Base-by-base conservation (phyloP, 306 rosid species). In the Rosa persica region DNA sequence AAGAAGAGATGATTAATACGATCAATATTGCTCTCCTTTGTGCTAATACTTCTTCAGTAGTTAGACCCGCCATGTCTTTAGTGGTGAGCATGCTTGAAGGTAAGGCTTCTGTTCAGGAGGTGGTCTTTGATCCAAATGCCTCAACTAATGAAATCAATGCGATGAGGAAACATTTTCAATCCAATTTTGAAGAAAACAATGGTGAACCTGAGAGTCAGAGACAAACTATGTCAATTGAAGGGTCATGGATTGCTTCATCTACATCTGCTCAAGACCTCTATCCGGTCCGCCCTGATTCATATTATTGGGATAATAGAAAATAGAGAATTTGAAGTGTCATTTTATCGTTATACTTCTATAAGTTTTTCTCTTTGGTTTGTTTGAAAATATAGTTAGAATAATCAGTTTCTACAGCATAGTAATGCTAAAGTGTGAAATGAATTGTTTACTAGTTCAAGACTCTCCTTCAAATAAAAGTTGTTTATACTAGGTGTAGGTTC, bases 11-110 rank as follows among this genome's bases (percentile, higher is more conserved):
- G 64, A 61, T 75, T 48, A n/a, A 40, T 4, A 85, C 82, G 83
- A 81, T 90, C 73, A 79, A 84, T 10, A 68, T 84, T 30, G 86
- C 86, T 74, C 83, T 87, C 17, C 70, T 72, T 12, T 86, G 87
- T 81, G 79, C 87, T 15, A 73, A 83, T 54, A 66, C 10, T 5
- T 52, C 81, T 70, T 79, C 89, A 51, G 36, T 61, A 9, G 69
- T 49, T 13, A 77, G 88, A 67, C 93, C 93, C 4, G 27, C 79
- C 76, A 87, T 87, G 83, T 81, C 86, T 17, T 64, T 74, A 3
- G 85, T 79, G 7, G 64, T 87, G 66, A 70, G 77, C 49, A 84
- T 87, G 75, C 71, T 82, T 27, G 83, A 84, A 72, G 88, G 85
- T 7, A 79, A 55, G 52, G 22, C 49, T 39, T 52, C 15, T 5